These are phyloP conservation scores for Inosperma sp. DNA, from an alignment of 768 basidiomycete genomes.

Conservation along the genomic window DNA sequence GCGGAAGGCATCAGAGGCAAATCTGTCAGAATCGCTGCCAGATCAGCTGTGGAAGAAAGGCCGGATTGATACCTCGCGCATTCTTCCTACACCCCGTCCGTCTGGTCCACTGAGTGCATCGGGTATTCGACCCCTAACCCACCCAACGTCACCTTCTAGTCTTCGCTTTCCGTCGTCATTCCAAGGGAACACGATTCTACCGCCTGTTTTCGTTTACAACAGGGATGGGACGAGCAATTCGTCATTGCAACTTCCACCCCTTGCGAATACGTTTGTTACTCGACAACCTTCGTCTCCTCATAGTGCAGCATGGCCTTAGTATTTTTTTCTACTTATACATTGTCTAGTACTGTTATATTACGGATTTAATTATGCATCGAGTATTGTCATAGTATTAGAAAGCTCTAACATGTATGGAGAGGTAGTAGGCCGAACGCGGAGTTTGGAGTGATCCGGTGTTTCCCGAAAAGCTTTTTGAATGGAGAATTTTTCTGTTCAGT, in stretches of 20 bases:
- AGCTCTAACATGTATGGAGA: neutral
- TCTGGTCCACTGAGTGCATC: conserved; percentile 14
- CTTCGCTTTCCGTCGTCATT: conserved; percentile 22
- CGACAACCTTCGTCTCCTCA: conserved; percentile 12
- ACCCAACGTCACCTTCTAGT: conserved; percentile 16
- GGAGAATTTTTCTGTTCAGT: conserved; percentile 42
- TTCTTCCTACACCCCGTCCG: conserved; percentile 16
- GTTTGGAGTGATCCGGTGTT: conserved; percentile 44
- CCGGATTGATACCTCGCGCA: conserved; percentile 32
- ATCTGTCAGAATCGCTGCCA: conserved; percentile 45
- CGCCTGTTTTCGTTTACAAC: conserved; percentile 6
- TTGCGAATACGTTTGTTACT: conserved; percentile 17
- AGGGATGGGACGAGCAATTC: conserved; percentile 14
- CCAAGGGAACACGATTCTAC: conserved; percentile 19
- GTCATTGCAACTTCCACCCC: conserved; percentile 24
- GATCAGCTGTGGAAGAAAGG: conserved; percentile 75
- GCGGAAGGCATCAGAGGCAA: conserved; percentile 55
- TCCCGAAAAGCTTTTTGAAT: conserved; percentile 45
- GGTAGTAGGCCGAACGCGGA: conserved; percentile 29
- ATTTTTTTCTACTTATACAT: neutral
- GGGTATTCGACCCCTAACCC: conserved; percentile 15
- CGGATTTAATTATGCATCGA: conserved; percentile 1
- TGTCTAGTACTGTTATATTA: neutral
- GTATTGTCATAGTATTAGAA: neutral
- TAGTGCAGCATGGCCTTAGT: conserved; percentile 17